These are phyloP conservation scores for Jamesozyma piceae DNA, from an alignment of 805 yeast species.

Conservation along the genomic window DNA sequence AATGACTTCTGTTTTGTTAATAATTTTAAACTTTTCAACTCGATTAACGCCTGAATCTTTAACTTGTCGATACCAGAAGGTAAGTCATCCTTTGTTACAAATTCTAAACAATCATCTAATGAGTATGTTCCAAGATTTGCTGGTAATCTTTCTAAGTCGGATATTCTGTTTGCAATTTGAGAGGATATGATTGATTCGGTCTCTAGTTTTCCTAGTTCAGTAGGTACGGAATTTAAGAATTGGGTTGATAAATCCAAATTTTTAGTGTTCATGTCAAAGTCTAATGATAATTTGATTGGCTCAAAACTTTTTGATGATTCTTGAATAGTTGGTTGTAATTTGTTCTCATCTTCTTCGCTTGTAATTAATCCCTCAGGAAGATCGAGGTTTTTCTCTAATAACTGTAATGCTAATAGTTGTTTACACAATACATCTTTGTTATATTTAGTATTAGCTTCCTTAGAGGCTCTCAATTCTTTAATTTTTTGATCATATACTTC, in stretches of 20 bases:
- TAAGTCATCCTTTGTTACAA: conserved; percentile 37
- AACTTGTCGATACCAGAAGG: conserved; percentile 43
- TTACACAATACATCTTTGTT: conserved; percentile 41
- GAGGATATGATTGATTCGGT: conserved; percentile 46
- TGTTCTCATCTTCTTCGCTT: conserved; percentile 15
- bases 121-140: conserved; percentile 57
- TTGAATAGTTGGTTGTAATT: background rate
- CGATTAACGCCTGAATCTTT: conserved; percentile 59
- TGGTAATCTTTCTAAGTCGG: conserved; percentile 57
- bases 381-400: conserved; percentile 56
- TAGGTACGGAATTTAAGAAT: conserved; percentile 21
- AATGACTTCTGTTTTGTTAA: conserved; percentile 62
- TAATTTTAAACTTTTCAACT: conserved; percentile 56
- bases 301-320: background rate
- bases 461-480: conserved; percentile 22
- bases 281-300: conserved; percentile 22
- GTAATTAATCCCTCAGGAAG: conserved; percentile 46
- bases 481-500: conserved; percentile 27
- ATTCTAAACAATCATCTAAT: conserved; percentile 34
- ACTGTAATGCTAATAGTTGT: conserved; percentile 56
- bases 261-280: conserved; percentile 26
- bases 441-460: conserved; percentile 24
- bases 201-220: conserved; percentile 39
- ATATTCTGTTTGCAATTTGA: conserved; percentile 48
- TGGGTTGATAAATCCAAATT: conserved; percentile 26